Conservation (phyloP, 139 green algal genomes). For the Protoeuglena noctilucae region DNA sequence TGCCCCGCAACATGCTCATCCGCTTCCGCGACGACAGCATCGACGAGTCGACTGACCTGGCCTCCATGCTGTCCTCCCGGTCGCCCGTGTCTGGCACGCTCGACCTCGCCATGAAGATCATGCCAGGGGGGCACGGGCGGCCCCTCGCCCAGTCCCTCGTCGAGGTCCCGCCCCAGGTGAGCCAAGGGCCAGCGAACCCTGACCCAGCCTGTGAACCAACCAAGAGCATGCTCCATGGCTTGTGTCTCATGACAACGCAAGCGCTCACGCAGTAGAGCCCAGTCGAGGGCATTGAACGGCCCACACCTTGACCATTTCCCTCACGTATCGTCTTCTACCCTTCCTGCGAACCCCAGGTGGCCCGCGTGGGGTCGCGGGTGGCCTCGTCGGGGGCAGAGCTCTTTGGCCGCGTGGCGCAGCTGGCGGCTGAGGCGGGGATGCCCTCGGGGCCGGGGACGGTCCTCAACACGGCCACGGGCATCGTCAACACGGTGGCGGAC, state of each 20-base stretch:
- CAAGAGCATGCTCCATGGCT: slow-evolving; percentile 16
- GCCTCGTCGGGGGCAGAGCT: not conserved
- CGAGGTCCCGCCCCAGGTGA: slow-evolving; percentile 19
- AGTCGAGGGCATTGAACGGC: slow-evolving; percentile 5
- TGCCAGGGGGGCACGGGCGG: slow-evolving; percentile 63
- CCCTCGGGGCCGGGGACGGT: not conserved
- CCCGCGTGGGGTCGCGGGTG: not conserved
- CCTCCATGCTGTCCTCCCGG: slow-evolving; percentile 27
- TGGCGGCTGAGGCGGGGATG: not conserved
- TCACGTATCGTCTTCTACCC: slow-evolving; percentile 5
- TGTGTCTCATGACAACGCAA: slow-evolving; percentile 12
- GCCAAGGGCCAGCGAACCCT: slow-evolving; percentile 6
- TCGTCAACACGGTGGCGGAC: slow-evolving; percentile 4
- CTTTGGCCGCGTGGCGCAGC: not conserved
- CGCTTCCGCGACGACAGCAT: slow-evolving; percentile 72
- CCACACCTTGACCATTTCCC: slow-evolving; percentile 7
- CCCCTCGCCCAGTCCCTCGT: slow-evolving; percentile 52
- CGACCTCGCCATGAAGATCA: slow-evolving; percentile 52
- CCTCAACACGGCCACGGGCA: slow-evolving; percentile 4
- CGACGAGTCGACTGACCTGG: slow-evolving; percentile 65
- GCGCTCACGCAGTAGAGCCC: slow-evolving; percentile 1
- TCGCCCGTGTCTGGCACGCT: slow-evolving; percentile 13
- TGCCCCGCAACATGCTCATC: slow-evolving; percentile 68
- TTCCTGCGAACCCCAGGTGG: no score
- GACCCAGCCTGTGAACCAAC: no score